Conservation (phyloP, 768 basidiomycete genomes). For the Trametes maxima region DNA sequence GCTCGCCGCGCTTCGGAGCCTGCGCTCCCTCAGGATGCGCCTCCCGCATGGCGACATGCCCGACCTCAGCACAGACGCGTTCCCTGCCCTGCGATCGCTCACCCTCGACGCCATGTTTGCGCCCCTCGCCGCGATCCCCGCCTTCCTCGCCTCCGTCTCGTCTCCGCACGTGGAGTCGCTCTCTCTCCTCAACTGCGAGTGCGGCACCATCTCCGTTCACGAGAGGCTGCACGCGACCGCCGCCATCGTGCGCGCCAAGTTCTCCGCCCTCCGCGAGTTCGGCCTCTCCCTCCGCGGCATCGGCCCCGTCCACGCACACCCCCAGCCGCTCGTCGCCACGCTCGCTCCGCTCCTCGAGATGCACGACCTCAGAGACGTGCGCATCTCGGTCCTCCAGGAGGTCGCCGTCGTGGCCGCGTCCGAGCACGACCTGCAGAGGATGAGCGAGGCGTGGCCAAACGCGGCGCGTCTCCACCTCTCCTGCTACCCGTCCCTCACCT, state of each 20-base stretch:
- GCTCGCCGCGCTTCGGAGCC: background rate
- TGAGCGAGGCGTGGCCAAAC: slow-evolving; percentile 15
- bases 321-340: slow-evolving; percentile 3
- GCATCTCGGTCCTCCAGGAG: background rate
- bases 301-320: background rate
- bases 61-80: background rate
- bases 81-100: slow-evolving; percentile 10
- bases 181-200: slow-evolving; percentile 9
- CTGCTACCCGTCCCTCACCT: background rate
- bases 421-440: slow-evolving; percentile 8
- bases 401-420: slow-evolving; percentile 7
- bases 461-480: slow-evolving; percentile 10
- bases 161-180: slow-evolving; percentile 1
- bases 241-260: slow-evolving; percentile 7
- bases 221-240: slow-evolving; percentile 1
- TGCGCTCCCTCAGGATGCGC: slow-evolving; percentile 9
- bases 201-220: background rate
- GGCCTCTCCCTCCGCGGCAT: background rate
- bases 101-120: slow-evolving; percentile 17
- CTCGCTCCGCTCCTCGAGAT: slow-evolving; percentile 12
- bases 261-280: slow-evolving; percentile 6
- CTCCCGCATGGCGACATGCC: background rate
- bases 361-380: slow-evolving; percentile 10
- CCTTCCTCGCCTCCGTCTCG: slow-evolving; percentile 8
- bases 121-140: background rate